Evolutionary conservation across 345 rosid genomes (phyloP), one percentile per base, ranked within the genome.

Genomic region (Hirschfeldia incana): DNA sequence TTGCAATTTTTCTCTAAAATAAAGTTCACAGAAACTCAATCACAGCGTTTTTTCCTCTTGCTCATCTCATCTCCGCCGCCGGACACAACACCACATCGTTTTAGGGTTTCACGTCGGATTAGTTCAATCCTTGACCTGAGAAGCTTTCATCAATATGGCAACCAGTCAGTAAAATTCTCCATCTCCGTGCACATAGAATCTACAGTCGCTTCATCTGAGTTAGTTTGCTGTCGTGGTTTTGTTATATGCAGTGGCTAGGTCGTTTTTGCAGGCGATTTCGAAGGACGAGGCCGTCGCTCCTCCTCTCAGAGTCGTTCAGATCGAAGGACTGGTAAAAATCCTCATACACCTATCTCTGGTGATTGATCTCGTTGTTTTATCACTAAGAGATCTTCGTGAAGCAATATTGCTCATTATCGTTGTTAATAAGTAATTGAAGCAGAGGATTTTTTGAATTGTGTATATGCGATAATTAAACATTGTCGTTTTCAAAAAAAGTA

Each of bases 321-420:
- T 95, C 82, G 99, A 95, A 81, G 99, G 99, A 70, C 78, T 95
- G n/a, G n/a, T n/a, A n/a, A n/a, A n/a, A n/a, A n/a, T n/a, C n/a
- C n/a, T n/a, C n/a, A n/a, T n/a, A n/a, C n/a, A n/a, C n/a, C n/a
- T n/a, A 10, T 42, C 49, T 42, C 49, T 42, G 49, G 49, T 36
- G 42, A 39, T 39, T 8, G 44, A 39, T 59, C 26, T 46, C 29
- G 49, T 13, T 8, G 29, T 32, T 27, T 8, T 59, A 7, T 30
- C 10, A 16, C 8, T 26, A 4, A 55, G 1, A n/a, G 12, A 65
- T 53, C 10, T 16, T 6, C 27, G 27, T 16, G 60, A 58, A 21
- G 30, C 62, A 8, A 37, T 8, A 37, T 37, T 37, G 10, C 42
- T 29, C 30, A 28, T 28, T 2, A 1, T 2, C 29, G 1, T 28